Conservation (phyloP, 148 eudicot genomes). For the Bassia scoparia region DNA sequence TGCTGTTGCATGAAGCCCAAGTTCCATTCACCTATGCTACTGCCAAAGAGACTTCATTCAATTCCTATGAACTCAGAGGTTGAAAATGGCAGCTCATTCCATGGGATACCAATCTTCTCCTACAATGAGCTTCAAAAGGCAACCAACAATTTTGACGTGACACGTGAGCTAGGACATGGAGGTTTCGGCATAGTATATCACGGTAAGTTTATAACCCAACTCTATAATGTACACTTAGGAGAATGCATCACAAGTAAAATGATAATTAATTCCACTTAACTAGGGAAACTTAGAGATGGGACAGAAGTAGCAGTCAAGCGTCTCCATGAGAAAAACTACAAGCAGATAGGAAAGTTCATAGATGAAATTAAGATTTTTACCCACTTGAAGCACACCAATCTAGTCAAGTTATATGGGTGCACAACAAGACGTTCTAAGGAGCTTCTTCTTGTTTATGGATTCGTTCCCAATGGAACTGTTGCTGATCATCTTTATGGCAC, state of each 20-base stretch:
- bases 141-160: background rate
- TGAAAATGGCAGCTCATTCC: background rate
- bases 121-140: slow-evolving; percentile 4
- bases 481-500: background rate
- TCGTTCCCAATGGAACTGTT: background rate
- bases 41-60: slow-evolving; percentile 10
- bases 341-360: slow-evolving; percentile 46
- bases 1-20: slow-evolving; percentile 17
- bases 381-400: background rate
- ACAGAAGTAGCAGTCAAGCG: slow-evolving; percentile 78
- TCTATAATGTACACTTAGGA: background rate
- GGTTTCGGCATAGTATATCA: background rate
- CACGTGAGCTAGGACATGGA: background rate
- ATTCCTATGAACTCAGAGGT: background rate
- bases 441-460: background rate
- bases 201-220: background rate
- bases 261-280: background rate
- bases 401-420: background rate
- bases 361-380: slow-evolving; percentile 40
- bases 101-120: background rate
- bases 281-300: slow-evolving; percentile 40
- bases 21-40: background rate
- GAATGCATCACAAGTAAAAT: background rate
- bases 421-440: background rate
- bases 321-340: slow-evolving; percentile 54